These are phyloP conservation scores for Cylindrodendrum hubeiense DNA, from an alignment of 2,329 filamentous ascomycete species.

Conservation along the genomic window DNA sequence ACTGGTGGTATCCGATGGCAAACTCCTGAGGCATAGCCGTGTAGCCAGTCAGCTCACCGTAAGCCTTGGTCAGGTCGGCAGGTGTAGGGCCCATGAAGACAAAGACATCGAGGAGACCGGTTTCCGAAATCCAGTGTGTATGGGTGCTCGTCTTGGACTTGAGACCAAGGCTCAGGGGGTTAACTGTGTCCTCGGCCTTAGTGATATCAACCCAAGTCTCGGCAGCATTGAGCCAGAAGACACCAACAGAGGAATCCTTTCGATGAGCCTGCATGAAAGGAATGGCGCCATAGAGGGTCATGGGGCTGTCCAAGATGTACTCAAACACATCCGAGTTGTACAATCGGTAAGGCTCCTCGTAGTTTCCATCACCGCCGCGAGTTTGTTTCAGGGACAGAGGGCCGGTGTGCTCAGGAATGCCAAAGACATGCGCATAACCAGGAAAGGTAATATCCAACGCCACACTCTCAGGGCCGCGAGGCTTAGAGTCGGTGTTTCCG, in stretches of 20 bases:
- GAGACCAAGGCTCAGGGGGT: slow-evolving; percentile 81
- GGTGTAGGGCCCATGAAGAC: slow-evolving; percentile 93
- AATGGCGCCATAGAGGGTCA: slow-evolving; percentile 98
- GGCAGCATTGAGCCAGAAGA: slow-evolving; percentile 97
- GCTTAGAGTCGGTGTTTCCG: slow-evolving; percentile 94
- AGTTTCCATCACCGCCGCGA: slow-evolving; percentile 86
- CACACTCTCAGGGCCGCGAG: slow-evolving; percentile 93
- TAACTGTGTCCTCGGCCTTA: slow-evolving; percentile 80
- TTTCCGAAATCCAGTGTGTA: slow-evolving; percentile 97
- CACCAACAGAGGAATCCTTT: slow-evolving; percentile 91
- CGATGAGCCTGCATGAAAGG: slow-evolving; percentile 98
- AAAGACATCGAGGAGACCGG: slow-evolving; percentile 90
- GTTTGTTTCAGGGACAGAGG: slow-evolving; percentile 91
- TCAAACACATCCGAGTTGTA: slow-evolving; percentile 99
- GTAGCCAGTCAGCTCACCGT: slow-evolving; percentile 90
- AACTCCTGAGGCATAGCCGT: slow-evolving; percentile 94
- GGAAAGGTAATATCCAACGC: slow-evolving; percentile 92
- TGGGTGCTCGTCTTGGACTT: slow-evolving; percentile 80
- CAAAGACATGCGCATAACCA: slow-evolving; percentile 92
- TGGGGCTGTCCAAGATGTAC: slow-evolving; percentile 95
- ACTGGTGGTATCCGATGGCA: slow-evolving; percentile 94
- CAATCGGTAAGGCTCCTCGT: slow-evolving; percentile 90
- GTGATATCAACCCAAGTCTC: slow-evolving; percentile 98
- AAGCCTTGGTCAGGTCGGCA: slow-evolving; percentile 82
- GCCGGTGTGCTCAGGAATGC: slow-evolving; percentile 93